phyloP scores from a whole-genome alignment of 1,284 basidiomycete species.

The Boletus smithii region DNA sequence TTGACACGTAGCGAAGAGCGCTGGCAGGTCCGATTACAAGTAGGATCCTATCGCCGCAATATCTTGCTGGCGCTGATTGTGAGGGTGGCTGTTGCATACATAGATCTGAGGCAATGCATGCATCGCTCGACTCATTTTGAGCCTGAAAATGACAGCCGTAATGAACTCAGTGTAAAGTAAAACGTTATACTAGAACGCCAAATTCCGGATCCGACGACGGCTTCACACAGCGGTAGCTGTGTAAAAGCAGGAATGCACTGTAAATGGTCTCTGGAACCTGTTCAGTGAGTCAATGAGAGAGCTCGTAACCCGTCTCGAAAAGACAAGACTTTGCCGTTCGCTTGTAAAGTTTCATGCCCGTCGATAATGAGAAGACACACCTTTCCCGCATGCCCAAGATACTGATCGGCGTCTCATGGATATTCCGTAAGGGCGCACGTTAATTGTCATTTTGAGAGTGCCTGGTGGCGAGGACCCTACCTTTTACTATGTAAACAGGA shows the following conservation, averaged over 20 bases:
- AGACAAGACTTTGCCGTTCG: slow-evolving; percentile 2
- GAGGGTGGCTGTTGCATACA: background rate
- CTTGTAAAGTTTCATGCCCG: background rate
- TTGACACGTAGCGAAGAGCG: slow-evolving; percentile 4
- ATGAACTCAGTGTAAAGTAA: slow-evolving; percentile 6
- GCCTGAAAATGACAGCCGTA: background rate
- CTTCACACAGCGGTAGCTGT: background rate
- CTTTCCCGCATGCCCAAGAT: slow-evolving; percentile 1
- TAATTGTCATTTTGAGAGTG: slow-evolving; percentile 14
- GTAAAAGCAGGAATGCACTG: background rate
- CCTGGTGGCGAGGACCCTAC: slow-evolving; percentile 14
- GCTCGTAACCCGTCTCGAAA: background rate
- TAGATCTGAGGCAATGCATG: slow-evolving; percentile 4
- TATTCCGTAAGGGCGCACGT: slow-evolving; percentile 19
- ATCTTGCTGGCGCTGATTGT: background rate
- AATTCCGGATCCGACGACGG: background rate
- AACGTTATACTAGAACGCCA: background rate
- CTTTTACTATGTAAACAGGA: slow-evolving; percentile 5
- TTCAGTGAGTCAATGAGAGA: background rate
- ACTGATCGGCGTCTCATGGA: slow-evolving; percentile 18
- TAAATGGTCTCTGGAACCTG: background rate
- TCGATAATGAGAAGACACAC: slow-evolving; percentile 1
- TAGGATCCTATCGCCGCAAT: background rate
- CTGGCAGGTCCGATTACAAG: background rate
- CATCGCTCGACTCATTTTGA: background rate